Conservation (phyloP, 1,139 yeast genomes). For the Taphrina pruni region DNA sequence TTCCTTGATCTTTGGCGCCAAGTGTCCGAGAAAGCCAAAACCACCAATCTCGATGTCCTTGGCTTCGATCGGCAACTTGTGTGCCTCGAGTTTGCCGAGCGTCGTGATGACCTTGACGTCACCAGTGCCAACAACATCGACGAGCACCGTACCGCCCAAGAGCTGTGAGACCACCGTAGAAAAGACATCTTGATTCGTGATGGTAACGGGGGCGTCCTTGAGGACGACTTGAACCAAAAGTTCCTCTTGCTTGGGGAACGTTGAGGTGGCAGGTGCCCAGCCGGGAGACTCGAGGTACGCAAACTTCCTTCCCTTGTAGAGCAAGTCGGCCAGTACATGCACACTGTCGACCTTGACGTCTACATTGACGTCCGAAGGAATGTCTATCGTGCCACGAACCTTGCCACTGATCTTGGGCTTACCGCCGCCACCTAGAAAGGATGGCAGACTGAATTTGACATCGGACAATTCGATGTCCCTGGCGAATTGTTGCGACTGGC, state of each 20-base stretch:
- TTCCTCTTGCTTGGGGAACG: conserved; percentile 1
- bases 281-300: conserved; percentile 36
- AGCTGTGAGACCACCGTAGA: conserved; percentile 23
- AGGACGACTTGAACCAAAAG: conserved; percentile 22
- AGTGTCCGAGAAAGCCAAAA: conserved; percentile 19
- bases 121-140: conserved; percentile 28
- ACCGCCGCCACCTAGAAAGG: conserved; percentile 30
- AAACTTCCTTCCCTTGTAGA: conserved; percentile 21
- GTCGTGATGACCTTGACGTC: conserved; percentile 24
- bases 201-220: conserved; percentile 35
- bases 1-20: conserved; percentile 11
- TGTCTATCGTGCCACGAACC: conserved; percentile 25
- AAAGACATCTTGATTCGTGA: conserved; percentile 37
- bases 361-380: conserved; percentile 27
- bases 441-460: conserved; percentile 32
- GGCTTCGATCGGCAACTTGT: conserved; percentile 30
- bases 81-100: conserved; percentile 35
- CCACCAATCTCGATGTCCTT: conserved; percentile 37
- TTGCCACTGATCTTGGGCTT: conserved; percentile 39
- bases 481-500: conserved; percentile 29
- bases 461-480: conserved; percentile 36
- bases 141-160: conserved; percentile 23
- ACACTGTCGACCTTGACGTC: conserved; percentile 32
- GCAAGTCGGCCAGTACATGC: conserved; percentile 28
- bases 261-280: conserved; percentile 37